Conservation (phyloP, 1,284 basidiomycete species). For the Grifola frondosa region DNA sequence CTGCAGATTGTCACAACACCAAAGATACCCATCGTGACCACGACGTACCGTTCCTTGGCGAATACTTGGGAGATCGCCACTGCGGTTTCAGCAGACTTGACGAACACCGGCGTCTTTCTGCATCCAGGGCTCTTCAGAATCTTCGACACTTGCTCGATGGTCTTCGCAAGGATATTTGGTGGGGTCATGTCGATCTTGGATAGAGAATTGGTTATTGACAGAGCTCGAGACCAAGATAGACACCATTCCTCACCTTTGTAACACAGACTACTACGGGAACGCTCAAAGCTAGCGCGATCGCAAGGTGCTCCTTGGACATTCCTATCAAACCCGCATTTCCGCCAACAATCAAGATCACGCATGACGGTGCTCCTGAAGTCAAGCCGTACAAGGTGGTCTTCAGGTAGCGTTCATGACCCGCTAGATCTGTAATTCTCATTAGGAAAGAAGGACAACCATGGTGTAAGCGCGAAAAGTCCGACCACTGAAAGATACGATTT, state of each 20-base stretch:
- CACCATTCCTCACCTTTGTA: conserved; percentile 68
- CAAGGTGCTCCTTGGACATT: conserved; percentile 97
- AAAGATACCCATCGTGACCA: neutral
- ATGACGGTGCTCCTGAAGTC: conserved; percentile 93
- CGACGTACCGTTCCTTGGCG: conserved; percentile 59
- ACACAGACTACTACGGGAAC: conserved; percentile 94
- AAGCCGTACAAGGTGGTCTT: conserved; percentile 96
- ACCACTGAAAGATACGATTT: conserved; percentile 95
- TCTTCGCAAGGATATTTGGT: conserved; percentile 85
- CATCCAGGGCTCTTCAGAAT: conserved; percentile 94
- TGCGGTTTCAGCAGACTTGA: conserved; percentile 72
- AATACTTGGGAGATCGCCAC: conserved; percentile 78
- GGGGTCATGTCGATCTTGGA: conserved; percentile 97
- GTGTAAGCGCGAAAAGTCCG: conserved; percentile 11
- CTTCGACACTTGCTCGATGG: conserved; percentile 90
- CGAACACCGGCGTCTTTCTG: conserved; percentile 77
- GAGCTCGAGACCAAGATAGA: neutral
- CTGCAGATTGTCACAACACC: conserved; percentile 37
- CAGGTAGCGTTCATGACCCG: conserved; percentile 87
- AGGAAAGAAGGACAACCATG: no score
- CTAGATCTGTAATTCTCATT: conserved; percentile 80
- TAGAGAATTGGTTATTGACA: neutral
- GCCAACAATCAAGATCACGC: conserved; percentile 94
- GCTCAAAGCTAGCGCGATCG: conserved; percentile 90
- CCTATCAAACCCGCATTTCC: conserved; percentile 95